Percentiles rank a stretch among this genome's conserved stretches.
These are phyloP conservation scores for Mimosa bimucronata DNA, from an alignment of 306 rosid species.

Conservation along the genomic window DNA sequence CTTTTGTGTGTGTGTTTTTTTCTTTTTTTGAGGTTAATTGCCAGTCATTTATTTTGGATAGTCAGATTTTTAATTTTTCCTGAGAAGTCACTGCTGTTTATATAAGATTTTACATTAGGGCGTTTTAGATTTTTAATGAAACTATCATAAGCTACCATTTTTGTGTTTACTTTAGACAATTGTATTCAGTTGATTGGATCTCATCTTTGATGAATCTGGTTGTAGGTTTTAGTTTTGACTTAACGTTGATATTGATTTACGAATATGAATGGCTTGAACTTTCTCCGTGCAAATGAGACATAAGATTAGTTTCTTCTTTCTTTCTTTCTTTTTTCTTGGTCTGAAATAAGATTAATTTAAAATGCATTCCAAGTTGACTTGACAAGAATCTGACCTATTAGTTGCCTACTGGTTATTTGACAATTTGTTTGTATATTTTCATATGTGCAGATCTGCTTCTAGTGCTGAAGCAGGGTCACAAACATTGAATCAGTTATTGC, in stretches of 20 bases:
- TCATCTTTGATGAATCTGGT: constrained; percentile 14
- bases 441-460: constrained; percentile 63
- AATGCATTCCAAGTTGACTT: constrained; percentile 16
- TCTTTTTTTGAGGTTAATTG: background rate
- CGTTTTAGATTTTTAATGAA: constrained; percentile 27
- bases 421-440: constrained; percentile 11
- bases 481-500: constrained; percentile 72
- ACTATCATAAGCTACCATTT: constrained; percentile 12
- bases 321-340: background rate
- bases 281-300: background rate
- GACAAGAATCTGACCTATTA: constrained; percentile 26
- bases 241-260: constrained; percentile 23
- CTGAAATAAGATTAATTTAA: constrained; percentile 18
- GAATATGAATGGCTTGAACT: constrained; percentile 7
- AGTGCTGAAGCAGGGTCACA: constrained; percentile 64
- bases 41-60: constrained; percentile 30
- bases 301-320: background rate
- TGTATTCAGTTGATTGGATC: constrained; percentile 21
- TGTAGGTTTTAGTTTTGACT: constrained; percentile 19
- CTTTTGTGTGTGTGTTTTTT: no score
- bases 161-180: constrained; percentile 15
- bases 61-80: constrained; percentile 17
- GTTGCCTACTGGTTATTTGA: constrained; percentile 40
- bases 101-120: constrained; percentile 12
- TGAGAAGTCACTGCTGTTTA: background rate